Percentiles rank a stretch among this genome's conserved stretches.
These are phyloP conservation scores for Neonectria faginata DNA, from an alignment of 2,329 filamentous ascomycete species.

Conservation along the genomic window DNA sequence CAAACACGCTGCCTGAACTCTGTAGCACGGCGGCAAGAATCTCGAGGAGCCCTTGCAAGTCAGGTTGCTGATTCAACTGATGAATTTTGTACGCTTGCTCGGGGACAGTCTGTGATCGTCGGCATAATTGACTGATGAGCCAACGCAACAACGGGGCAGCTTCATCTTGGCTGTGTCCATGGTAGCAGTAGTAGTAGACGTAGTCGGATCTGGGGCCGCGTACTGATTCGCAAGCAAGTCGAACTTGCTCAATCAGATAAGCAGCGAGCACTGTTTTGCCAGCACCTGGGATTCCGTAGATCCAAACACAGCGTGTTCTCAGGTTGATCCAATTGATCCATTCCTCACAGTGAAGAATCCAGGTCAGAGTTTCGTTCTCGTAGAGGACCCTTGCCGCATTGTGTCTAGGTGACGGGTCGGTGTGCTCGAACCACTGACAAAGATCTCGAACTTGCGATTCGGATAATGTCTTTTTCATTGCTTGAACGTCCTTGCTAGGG, in stretches of 20 bases:
- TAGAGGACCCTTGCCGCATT: not conserved
- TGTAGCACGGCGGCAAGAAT: not conserved
- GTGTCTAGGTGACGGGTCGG: constrained; percentile 1
- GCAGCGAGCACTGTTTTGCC: constrained; percentile 9
- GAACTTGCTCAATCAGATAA: constrained; percentile 4
- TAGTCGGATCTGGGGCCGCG: not conserved
- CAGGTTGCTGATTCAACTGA: not conserved
- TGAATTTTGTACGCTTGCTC: not conserved
- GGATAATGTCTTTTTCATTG: constrained; percentile 3
- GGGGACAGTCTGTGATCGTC: not conserved
- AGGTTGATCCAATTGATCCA: constrained; percentile 13
- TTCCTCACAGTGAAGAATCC: not conserved
- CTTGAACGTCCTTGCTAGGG: not conserved
- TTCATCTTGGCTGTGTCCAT: constrained; percentile 14
- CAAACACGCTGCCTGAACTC: not conserved
- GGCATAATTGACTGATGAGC: constrained; percentile 9
- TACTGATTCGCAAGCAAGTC: not conserved
- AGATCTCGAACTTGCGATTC: not conserved
- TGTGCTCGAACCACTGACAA: constrained; percentile 7
- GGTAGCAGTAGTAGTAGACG: constrained; percentile 17
- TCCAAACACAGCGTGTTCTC: constrained; percentile 9
- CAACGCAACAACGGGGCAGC: constrained; percentile 2
- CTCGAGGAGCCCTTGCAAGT: not conserved
- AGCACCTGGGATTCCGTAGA: constrained; percentile 13
- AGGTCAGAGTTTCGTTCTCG: not conserved